These are phyloP conservation scores for Epichloe sibirici DNA, from an alignment of 2,329 filamentous ascomycete genomes.

Conservation along the genomic window DNA sequence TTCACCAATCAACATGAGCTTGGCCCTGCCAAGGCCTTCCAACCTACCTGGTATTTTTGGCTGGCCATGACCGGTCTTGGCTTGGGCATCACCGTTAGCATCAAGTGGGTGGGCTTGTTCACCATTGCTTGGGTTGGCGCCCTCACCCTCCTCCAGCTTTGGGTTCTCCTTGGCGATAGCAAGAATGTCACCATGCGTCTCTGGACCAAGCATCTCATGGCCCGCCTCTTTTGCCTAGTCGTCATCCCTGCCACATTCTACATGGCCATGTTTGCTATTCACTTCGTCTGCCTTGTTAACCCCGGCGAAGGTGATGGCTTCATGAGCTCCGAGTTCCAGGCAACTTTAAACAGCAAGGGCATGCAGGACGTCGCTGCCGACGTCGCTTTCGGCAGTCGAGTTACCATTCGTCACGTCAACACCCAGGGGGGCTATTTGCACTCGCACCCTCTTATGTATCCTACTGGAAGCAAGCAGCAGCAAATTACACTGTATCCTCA, in stretches of 20 bases:
- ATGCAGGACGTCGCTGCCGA: slow-evolving; percentile 95
- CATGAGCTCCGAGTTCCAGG: slow-evolving; percentile 99
- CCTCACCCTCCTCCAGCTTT: slow-evolving; percentile 84
- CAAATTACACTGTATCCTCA: slow-evolving; percentile 97
- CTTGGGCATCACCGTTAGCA: slow-evolving; percentile 80
- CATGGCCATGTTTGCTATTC: slow-evolving; percentile 92
- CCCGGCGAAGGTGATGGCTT: slow-evolving; percentile 96
- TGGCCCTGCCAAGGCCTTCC: slow-evolving; percentile 78
- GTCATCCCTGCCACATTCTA: slow-evolving; percentile 84
- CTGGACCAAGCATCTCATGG: slow-evolving; percentile 90
- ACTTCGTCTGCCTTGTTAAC: slow-evolving; percentile 87
- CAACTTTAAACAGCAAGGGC: slow-evolving; percentile 87
- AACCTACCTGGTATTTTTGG: slow-evolving; percentile 97
- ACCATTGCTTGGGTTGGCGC: slow-evolving; percentile 96
- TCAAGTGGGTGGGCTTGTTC: slow-evolving; percentile 98
- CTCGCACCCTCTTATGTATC: slow-evolving; percentile 96
- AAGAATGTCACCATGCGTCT: slow-evolving; percentile 74
- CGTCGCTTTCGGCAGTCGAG: slow-evolving; percentile 75
- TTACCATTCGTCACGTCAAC: slow-evolving; percentile 85
- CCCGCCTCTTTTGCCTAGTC: slow-evolving; percentile 82
- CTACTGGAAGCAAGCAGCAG: slow-evolving; percentile 93
- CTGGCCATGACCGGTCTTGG: slow-evolving; percentile 74
- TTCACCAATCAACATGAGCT: slow-evolving; percentile 97
- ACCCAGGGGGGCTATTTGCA: slow-evolving; percentile 97
- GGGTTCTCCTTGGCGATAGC: slow-evolving; percentile 84